These are phyloP conservation scores for Aspergillus fumigatus DNA, from an alignment of 2,329 filamentous ascomycete genomes.

Conservation along the genomic window DNA sequence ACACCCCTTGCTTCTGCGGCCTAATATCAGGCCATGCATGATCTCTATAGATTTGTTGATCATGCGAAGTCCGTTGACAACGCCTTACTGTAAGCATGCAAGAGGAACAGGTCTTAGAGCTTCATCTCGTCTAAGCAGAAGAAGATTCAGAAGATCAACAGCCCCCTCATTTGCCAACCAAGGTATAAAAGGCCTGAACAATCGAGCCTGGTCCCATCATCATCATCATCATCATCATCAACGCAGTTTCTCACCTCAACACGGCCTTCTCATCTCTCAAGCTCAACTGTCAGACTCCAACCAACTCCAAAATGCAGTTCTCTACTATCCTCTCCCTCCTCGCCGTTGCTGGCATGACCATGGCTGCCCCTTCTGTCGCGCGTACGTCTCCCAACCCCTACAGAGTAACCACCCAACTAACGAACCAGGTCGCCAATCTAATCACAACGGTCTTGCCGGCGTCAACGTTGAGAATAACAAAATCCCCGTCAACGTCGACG, in stretches of 20 bases:
- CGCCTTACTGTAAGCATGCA: neutral
- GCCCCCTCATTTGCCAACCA: neutral
- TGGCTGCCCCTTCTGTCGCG: neutral
- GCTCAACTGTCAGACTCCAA: neutral
- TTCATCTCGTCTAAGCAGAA: neutral
- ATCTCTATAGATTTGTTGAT: too few species aligned
- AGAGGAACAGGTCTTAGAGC: neutral
- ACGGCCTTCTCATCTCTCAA: neutral
- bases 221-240: neutral
- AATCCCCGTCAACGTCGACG: neutral
- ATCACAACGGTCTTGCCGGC: neutral
- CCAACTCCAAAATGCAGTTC: neutral
- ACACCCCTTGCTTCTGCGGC: neutral
- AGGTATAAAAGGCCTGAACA: neutral
- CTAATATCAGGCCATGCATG: neutral
- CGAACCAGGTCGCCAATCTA: neutral
- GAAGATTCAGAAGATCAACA: too few species aligned
- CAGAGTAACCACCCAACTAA: neutral
- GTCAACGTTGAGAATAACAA: neutral
- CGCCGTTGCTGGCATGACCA: neutral
- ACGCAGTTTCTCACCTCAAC: neutral
- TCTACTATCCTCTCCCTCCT: neutral
- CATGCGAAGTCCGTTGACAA: neutral
- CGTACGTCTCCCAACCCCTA: neutral
- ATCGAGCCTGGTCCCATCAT: neutral